phyloP scores from a whole-genome alignment of 2,329 filamentous ascomycete genomes.

The Penicillium capsulatum region DNA sequence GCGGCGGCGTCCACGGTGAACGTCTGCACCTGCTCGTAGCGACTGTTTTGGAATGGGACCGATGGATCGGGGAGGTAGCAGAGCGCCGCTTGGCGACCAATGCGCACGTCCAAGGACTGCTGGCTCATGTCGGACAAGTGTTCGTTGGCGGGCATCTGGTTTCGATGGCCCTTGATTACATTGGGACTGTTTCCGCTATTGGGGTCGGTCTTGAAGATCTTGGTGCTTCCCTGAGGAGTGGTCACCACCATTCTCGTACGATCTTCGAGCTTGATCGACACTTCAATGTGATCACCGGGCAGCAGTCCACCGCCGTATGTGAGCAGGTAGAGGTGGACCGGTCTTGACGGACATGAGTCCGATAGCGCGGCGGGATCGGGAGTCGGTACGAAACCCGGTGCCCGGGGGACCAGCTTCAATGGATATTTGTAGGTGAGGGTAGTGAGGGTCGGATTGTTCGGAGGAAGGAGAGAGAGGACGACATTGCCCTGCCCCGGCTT shows the following conservation, averaged over 20 bases:
- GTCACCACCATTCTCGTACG: slow-evolving; percentile 61
- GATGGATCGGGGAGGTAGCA: slow-evolving; percentile 82
- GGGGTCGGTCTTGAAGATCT: slow-evolving; percentile 77
- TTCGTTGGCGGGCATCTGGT: slow-evolving; percentile 39
- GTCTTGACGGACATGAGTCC: slow-evolving; percentile 40
- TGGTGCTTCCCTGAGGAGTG: slow-evolving; percentile 76
- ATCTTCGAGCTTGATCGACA: slow-evolving; percentile 63
- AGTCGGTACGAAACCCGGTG: slow-evolving; percentile 58
- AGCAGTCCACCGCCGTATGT: slow-evolving; percentile 94
- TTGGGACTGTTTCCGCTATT: slow-evolving; percentile 15
- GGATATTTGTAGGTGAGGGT: slow-evolving; percentile 87
- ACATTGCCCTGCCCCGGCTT: slow-evolving; percentile 74
- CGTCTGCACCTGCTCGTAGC: slow-evolving; percentile 78
- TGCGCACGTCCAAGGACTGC: slow-evolving; percentile 48
- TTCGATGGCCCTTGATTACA: slow-evolving; percentile 26
- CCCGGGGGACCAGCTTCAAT: slow-evolving; percentile 83
- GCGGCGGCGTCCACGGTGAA: slow-evolving; percentile 58
- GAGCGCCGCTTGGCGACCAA: slow-evolving; percentile 50
- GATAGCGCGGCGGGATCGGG: slow-evolving; percentile 24
- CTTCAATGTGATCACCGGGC: slow-evolving; percentile 74
- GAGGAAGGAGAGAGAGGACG: slow-evolving; percentile 67
- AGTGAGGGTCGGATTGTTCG: slow-evolving; percentile 65
- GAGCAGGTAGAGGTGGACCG: slow-evolving; percentile 79
- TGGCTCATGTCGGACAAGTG: slow-evolving; percentile 39
- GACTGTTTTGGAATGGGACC: slow-evolving; percentile 79